Evolutionary conservation across 2,329 filamentous ascomycete species (phyloP).

Genomic region (Aspergillus niger): DNA sequence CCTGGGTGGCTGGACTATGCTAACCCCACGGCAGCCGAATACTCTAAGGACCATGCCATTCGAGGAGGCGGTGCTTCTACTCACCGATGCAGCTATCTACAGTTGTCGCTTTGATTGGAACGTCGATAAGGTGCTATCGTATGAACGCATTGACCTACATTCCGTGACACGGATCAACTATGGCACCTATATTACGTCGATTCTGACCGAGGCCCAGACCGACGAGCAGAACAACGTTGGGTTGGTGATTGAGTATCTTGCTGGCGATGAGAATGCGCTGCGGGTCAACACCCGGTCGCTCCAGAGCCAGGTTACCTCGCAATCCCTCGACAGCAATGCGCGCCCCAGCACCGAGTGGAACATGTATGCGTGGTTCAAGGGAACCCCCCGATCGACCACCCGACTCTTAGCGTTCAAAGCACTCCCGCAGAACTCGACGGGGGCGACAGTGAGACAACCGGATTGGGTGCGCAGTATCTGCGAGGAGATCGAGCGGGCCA

Average conservation of each 20-base stretch:
- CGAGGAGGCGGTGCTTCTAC: slow-evolving; percentile 82
- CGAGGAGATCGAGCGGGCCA: slow-evolving; percentile 72
- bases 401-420: slow-evolving; percentile 49
- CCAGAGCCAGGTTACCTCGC: slow-evolving; percentile 55
- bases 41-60: slow-evolving; percentile 71
- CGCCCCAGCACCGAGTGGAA: slow-evolving; percentile 41
- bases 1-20: slow-evolving; percentile 83
- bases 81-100: slow-evolving; percentile 84
- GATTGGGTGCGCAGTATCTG: slow-evolving; percentile 67
- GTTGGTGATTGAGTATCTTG: slow-evolving; percentile 75
- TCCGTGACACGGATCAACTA: slow-evolving; percentile 72
- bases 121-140: slow-evolving; percentile 88
- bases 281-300: slow-evolving; percentile 85
- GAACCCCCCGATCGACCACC: slow-evolving; percentile 31
- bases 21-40: slow-evolving; percentile 72
- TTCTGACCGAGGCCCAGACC: slow-evolving; percentile 73
- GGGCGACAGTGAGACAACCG: slow-evolving; percentile 44
- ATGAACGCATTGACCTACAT: slow-evolving; percentile 78
- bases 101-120: slow-evolving; percentile 93
- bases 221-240: slow-evolving; percentile 82
- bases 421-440: slow-evolving; percentile 30
- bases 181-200: slow-evolving; percentile 89
- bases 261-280: slow-evolving; percentile 69
- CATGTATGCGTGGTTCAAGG: slow-evolving; percentile 45
- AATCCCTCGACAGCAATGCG: slow-evolving; percentile 30